These are phyloP conservation scores for Xylaria sp. DNA, from an alignment of 2,329 filamentous ascomycete species.

Conservation along the genomic window DNA sequence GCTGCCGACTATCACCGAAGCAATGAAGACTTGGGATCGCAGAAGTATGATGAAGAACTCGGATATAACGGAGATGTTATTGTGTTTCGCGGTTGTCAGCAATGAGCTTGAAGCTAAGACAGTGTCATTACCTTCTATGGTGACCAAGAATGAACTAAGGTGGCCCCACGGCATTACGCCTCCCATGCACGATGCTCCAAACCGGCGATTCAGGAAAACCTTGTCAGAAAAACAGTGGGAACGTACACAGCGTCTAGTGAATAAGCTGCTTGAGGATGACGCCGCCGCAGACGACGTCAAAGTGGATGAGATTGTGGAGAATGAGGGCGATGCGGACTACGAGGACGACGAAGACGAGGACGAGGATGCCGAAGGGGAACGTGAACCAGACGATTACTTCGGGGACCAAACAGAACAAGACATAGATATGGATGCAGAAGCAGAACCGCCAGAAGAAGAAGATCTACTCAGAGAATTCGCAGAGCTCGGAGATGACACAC, in stretches of 20 bases:
- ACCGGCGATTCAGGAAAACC: slow-evolving; percentile 81
- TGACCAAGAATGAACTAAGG: slow-evolving; percentile 67
- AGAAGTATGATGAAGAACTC: slow-evolving; percentile 87
- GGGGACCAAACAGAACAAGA: slow-evolving; percentile 45
- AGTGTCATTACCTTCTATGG: slow-evolving; percentile 72
- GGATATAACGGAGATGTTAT: slow-evolving; percentile 87
- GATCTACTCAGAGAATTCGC: slow-evolving; percentile 44
- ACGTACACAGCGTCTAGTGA: slow-evolving; percentile 80
- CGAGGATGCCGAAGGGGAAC: slow-evolving; percentile 54
- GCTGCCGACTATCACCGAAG: slow-evolving; percentile 84
- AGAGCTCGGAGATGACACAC: slow-evolving; percentile 46
- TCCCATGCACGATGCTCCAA: slow-evolving; percentile 84
- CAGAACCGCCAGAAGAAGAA: slow-evolving; percentile 46
- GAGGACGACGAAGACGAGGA: slow-evolving; percentile 54
- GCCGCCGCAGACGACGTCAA: slow-evolving; percentile 62
- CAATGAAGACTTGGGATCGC: slow-evolving; percentile 92
- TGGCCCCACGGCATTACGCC: slow-evolving; percentile 89
- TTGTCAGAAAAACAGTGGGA: slow-evolving; percentile 84
- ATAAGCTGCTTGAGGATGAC: slow-evolving; percentile 74
- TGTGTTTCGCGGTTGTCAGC: slow-evolving; percentile 73
- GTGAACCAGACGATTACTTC: slow-evolving; percentile 61
- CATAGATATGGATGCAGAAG: slow-evolving; percentile 41
- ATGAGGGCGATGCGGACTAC: slow-evolving; percentile 50
- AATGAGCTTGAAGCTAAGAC: slow-evolving; percentile 69
- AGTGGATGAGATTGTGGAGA: slow-evolving; percentile 69